phyloP scores from a whole-genome alignment of 2,329 filamentous ascomycete species.

The Claviceps arundinis region DNA sequence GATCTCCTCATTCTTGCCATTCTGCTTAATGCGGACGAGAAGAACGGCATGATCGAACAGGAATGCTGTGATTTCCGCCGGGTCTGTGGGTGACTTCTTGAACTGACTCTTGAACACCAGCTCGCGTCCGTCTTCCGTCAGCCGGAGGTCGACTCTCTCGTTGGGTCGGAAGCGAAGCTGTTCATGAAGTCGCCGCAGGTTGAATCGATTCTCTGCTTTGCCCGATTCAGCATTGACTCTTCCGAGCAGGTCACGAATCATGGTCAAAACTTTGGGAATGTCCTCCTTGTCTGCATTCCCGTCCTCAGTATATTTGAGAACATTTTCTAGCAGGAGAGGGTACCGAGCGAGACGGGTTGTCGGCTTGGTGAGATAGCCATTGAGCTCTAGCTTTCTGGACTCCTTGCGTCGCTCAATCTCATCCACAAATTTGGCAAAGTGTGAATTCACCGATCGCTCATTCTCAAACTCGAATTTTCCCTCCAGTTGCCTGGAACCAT shows the following conservation, averaged over 20 bases:
- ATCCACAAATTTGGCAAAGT: slow-evolving; percentile 84
- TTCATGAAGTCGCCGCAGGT: slow-evolving; percentile 80
- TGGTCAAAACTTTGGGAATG: slow-evolving; percentile 73
- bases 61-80: slow-evolving; percentile 82
- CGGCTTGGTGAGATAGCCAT: slow-evolving; percentile 94
- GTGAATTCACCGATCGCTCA: slow-evolving; percentile 74
- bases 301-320: slow-evolving; percentile 81
- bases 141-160: slow-evolving; percentile 83
- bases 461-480: slow-evolving; percentile 98
- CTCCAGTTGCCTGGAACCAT: slow-evolving; percentile 89
- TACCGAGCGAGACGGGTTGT: slow-evolving; percentile 92
- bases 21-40: slow-evolving; percentile 78
- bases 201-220: slow-evolving; percentile 96
- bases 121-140: slow-evolving; percentile 87
- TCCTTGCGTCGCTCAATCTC: slow-evolving; percentile 94
- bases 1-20: slow-evolving; percentile 86
- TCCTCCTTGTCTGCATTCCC: slow-evolving; percentile 83
- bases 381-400: slow-evolving; percentile 89
- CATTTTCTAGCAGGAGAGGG: slow-evolving; percentile 79
- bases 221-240: slow-evolving; percentile 91
- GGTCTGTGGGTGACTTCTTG: slow-evolving; percentile 84
- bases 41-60: slow-evolving; percentile 93
- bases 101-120: slow-evolving; percentile 87
- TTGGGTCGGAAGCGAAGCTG: slow-evolving; percentile 83
- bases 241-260: slow-evolving; percentile 77